Evolutionary conservation across 192 early-diverging fungal genomes (phyloP), one percentile per base, ranked within the genome.

Genomic region (Rhizophlyctis rosea): DNA sequence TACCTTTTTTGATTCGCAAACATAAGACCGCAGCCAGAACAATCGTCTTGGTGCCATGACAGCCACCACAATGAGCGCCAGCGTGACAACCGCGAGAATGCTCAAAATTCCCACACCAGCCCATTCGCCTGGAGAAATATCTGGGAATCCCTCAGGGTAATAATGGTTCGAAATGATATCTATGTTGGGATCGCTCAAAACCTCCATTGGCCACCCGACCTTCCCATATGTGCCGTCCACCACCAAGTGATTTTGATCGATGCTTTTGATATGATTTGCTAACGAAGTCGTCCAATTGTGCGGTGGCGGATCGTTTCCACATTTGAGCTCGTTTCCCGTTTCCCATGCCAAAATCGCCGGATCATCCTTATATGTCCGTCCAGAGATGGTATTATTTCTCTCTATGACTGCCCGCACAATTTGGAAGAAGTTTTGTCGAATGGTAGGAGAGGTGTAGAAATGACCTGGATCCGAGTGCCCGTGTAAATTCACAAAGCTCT

Each of bases 271-370:
- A 35, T 64, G 54, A 18, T 27, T 5, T 36, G 67, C 54, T 16
- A 50, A 51, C 3, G 44, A 65, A 3, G 59, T 7, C 3, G 72
- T 75, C 78, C 78, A 80, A 4, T 18, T 51, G 11, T 62, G 27
- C 1, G 75, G 70, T 28, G 70, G 60, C 9, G 9, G 7, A 23
- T 11, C 34, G 53, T 21, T 27, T 25, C 64, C 31, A 23, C 16
- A 9, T 4, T 29, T 5, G 16, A 70, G 49, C 58, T 75, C 73
- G 52, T 76, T 76, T 13, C 70, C 70, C 11, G 68, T 73, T 36
- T 69, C 70, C 70, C 64, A 73, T 4, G 51, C 59, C 34, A 73
- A 33, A 24, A 76, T 69, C 33, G 55, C 47, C 14, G 70, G 66
- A 32, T 76, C 75, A 27, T 69, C 35, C n/a, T 52, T 23, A 51